These are phyloP conservation scores for Myxozyma melibiosi DNA, from an alignment of 805 yeast genomes.

Conservation along the genomic window DNA sequence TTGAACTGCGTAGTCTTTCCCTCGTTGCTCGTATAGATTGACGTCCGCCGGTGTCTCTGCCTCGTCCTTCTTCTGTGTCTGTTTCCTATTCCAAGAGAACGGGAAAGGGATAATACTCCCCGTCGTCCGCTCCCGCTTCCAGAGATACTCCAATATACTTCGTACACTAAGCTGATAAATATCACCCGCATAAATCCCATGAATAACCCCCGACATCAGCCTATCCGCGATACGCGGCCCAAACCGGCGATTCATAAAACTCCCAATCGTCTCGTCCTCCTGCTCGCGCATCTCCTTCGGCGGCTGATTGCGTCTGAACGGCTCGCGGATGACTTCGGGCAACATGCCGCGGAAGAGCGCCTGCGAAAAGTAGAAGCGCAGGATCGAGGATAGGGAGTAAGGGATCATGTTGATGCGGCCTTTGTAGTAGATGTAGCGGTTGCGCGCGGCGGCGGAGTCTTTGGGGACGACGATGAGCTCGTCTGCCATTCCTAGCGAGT, in stretches of 20 bases:
- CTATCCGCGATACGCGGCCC: constrained; percentile 57
- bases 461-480: constrained; percentile 62
- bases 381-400: constrained; percentile 11
- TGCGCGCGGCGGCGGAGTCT: constrained; percentile 55
- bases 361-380: constrained; percentile 20
- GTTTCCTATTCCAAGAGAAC: constrained; percentile 5
- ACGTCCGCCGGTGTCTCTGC: background rate
- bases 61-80: background rate
- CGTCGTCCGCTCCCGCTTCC: constrained; percentile 18
- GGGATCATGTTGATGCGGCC: constrained; percentile 38
- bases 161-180: constrained; percentile 58
- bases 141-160: constrained; percentile 16
- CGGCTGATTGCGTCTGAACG: constrained; percentile 16
- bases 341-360: constrained; percentile 48
- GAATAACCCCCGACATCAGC: constrained; percentile 76
- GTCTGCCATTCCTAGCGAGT: constrained; percentile 51
- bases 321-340: constrained; percentile 27
- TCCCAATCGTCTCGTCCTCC: constrained; percentile 71
- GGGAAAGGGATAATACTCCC: constrained; percentile 17
- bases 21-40: constrained; percentile 1
- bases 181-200: constrained; percentile 94
- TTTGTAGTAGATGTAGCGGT: constrained; percentile 26
- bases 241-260: constrained; percentile 69
- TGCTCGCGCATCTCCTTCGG: constrained; percentile 6
- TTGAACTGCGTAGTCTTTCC: constrained; percentile 4